A percentile compares a stretch with the other conserved stretches of the same genome.
Evolutionary conservation across 2,329 filamentous ascomycete genomes (phyloP).

Genomic region (Drechslerella stenobrocha): DNA sequence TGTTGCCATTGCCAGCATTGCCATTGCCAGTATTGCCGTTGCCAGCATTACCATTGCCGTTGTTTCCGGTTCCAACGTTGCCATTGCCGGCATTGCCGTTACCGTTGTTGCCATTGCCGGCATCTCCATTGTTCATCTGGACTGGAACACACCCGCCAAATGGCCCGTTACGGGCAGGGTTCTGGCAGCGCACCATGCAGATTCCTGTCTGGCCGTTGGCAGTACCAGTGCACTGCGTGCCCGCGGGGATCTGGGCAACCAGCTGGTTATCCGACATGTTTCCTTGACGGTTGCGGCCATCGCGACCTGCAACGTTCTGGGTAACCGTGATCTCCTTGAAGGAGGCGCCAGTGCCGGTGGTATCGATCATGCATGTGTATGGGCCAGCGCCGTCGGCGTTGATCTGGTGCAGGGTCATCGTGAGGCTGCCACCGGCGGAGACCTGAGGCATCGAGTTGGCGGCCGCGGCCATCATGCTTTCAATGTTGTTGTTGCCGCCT

Average conservation of each 20-base stretch:
- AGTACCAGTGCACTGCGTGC: constrained; percentile 61
- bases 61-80: neutral
- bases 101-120: neutral
- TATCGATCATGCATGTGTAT: constrained; percentile 68
- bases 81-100: neutral
- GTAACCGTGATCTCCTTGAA: constrained; percentile 24
- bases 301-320: constrained; percentile 25
- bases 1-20: constrained; percentile 9
- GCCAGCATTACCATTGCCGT: neutral
- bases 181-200: constrained; percentile 68
- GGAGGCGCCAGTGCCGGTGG: constrained; percentile 62
- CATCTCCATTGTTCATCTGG: constrained; percentile 56
- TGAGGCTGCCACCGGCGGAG: constrained; percentile 62
- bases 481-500: constrained; percentile 62
- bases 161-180: constrained; percentile 64
- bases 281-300: constrained; percentile 14
- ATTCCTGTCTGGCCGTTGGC: constrained; percentile 65
- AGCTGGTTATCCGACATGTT: constrained; percentile 16
- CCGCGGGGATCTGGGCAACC: constrained; percentile 18
- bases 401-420: constrained; percentile 64
- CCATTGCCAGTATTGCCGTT: constrained; percentile 1
- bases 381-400: constrained; percentile 55
- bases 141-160: constrained; percentile 67
- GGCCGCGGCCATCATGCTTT: constrained; percentile 18
- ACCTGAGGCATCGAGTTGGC: constrained; percentile 62